Base-by-base conservation (phyloP, 2,329 filamentous ascomycete genomes). In the Daldinia sp. region DNA sequence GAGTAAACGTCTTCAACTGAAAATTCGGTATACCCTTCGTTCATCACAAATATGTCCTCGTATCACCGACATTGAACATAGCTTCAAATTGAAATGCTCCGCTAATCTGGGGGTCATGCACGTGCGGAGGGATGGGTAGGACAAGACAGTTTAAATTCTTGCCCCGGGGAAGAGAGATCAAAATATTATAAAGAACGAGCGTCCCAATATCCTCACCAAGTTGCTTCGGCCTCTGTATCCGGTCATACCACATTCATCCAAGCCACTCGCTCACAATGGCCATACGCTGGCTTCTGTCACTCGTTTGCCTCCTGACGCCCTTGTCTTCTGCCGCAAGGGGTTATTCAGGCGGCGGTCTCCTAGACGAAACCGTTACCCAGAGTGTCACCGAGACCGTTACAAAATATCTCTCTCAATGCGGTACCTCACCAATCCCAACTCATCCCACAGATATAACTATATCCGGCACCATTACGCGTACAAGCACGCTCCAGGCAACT, bases 181-280 rank as follows among this genome's bases (percentile, higher is more conserved):
- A 37, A 23, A 13, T 35, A 32, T 58, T 63, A 67, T 62, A 67
- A 65, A 63, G 55, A 61, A 56, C 32, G 47, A 21, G n/a, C 30
- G 9, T 11, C 11, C 55, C 62, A 27, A 41, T 52, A 56, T 39
- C 32, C 35, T 49, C 37, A 25, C 29, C 34, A 49, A 58, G 41
- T 35, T 50, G 25, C 6, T 21, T 35, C 25, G 29, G 21, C 15
- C n/a, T 49, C 48, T 19, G n/a, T 41, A 53, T 59, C 47, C 35
- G 13, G 34, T 47, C 10, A 54, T 27, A 13, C 43, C 25, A 55
- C 41, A 15, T 43, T n/a, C 17, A 37, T 37, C 19, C 10, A 39
- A 61, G 65, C 65, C 62, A 27, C 62, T 67, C 62, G 52, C 58
- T 66, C 59, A 61, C 13, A 19, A 68, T 68, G 62, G 65, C 62